Conservation (phyloP, 805 yeast species). For the Cyberlindnera petersonii region DNA sequence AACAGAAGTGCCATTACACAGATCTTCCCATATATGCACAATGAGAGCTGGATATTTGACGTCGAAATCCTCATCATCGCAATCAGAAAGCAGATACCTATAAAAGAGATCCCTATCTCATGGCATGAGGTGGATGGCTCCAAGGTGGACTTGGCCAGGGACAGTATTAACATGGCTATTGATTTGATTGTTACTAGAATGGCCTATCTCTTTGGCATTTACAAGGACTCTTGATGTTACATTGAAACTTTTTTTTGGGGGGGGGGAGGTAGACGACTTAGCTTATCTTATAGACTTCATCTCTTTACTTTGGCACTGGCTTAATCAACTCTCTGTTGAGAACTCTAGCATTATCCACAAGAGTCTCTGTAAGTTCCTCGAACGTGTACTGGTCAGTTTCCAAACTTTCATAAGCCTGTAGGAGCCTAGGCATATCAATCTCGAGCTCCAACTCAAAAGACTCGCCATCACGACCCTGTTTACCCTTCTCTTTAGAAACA, state of each 20-base stretch:
- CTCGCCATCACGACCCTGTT: slow-evolving; percentile 25
- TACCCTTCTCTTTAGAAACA: slow-evolving; percentile 24
- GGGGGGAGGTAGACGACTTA: too few relatives aligned
- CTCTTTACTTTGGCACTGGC: slow-evolving; percentile 10
- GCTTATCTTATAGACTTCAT: background rate
- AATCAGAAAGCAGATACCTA: slow-evolving; percentile 58
- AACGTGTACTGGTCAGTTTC: slow-evolving; percentile 48
- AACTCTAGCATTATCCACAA: slow-evolving; percentile 56
- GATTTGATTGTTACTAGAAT: slow-evolving; percentile 87
- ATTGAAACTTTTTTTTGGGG: background rate
- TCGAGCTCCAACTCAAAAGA: slow-evolving; percentile 50
- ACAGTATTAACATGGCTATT: slow-evolving; percentile 87
- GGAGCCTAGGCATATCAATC: slow-evolving; percentile 40
- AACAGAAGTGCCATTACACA: slow-evolving; percentile 58
- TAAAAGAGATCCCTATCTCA: slow-evolving; percentile 78
- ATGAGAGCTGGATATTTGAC: slow-evolving; percentile 98
- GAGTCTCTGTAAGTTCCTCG: slow-evolving; percentile 54
- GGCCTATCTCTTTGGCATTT: slow-evolving; percentile 84
- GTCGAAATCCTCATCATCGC: slow-evolving; percentile 88
- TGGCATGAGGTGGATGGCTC: slow-evolving; percentile 99
- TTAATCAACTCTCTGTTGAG: slow-evolving; percentile 25
- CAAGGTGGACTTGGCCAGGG: slow-evolving; percentile 87
- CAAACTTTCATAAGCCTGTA: slow-evolving; percentile 38
- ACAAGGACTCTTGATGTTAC: slow-evolving; percentile 37
- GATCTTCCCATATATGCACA: slow-evolving; percentile 89